phyloP scores from a whole-genome alignment of 2,329 filamentous ascomycete species.

The Diaporthe aspalathi region DNA sequence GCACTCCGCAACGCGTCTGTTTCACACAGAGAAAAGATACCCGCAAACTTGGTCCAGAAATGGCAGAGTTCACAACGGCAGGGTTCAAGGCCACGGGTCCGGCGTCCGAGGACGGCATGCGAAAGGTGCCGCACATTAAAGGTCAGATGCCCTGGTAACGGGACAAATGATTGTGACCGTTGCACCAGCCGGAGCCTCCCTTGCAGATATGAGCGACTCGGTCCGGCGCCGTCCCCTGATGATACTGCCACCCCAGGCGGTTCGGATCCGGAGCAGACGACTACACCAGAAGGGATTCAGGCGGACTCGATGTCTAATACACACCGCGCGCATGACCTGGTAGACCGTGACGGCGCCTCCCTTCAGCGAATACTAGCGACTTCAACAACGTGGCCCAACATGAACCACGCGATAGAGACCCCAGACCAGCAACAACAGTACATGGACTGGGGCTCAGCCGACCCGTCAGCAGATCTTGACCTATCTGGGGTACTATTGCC shows the following conservation, averaged over 20 bases:
- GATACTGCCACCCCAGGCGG: background rate
- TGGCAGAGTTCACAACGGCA: constrained; percentile 32
- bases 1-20: background rate
- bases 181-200: constrained; percentile 10
- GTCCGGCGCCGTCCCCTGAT: background rate
- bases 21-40: background rate
- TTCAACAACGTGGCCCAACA: background rate
- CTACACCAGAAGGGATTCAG: background rate
- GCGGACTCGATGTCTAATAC: background rate
- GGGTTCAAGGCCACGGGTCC: constrained; percentile 24
- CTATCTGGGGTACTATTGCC: background rate
- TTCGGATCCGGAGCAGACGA: background rate
- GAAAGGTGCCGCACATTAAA: constrained; percentile 19
- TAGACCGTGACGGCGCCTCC: background rate
- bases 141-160: constrained; percentile 6
- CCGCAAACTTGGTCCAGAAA: background rate
- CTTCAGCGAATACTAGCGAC: background rate
- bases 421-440: background rate
- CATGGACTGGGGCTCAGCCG: background rate
- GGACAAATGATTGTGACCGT: constrained; percentile 1
- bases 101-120: constrained; percentile 20
- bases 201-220: background rate
- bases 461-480: background rate
- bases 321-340: background rate
- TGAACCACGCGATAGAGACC: background rate